These are phyloP conservation scores for Alternaria incomplexa DNA, from an alignment of 2,329 filamentous ascomycete species.

Conservation along the genomic window DNA sequence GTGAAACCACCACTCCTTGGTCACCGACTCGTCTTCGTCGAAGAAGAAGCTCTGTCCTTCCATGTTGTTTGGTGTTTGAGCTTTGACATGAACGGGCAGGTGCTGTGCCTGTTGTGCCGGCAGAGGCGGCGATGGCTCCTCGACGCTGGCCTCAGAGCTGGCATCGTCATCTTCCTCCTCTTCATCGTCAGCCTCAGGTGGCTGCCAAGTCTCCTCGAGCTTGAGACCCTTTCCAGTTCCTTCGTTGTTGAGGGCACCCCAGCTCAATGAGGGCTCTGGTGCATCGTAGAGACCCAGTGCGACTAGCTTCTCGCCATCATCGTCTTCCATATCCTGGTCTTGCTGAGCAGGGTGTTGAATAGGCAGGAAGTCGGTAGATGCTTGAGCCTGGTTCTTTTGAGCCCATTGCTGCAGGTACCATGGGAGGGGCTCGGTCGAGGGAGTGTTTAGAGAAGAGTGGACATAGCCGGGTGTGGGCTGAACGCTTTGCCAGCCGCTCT, in stretches of 20 bases:
- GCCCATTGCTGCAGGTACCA: constrained; percentile 49
- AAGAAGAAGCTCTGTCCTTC: constrained; percentile 52
- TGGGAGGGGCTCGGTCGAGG: constrained; percentile 38
- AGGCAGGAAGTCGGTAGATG: constrained; percentile 57
- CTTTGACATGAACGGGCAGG: constrained; percentile 36
- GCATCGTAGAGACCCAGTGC: constrained; percentile 82
- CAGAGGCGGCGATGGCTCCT: constrained; percentile 44
- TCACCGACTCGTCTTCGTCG: constrained; percentile 46
- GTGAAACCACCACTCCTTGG: constrained; percentile 52
- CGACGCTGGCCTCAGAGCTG: constrained; percentile 52
- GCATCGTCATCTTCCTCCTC: constrained; percentile 55
- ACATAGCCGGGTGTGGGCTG: constrained; percentile 32
- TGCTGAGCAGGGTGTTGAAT: constrained; percentile 56
- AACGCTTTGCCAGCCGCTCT: constrained; percentile 37
- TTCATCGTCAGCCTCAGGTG: constrained; percentile 57
- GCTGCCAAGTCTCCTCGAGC: constrained; percentile 80
- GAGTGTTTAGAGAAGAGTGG: constrained; percentile 40
- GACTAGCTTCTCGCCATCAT: constrained; percentile 73
- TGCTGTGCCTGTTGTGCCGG: constrained; percentile 28
- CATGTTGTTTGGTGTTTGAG: constrained; percentile 40
- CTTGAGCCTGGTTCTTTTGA: constrained; percentile 40
- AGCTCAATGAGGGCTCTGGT: constrained; percentile 67
- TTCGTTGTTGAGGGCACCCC: constrained; percentile 55
- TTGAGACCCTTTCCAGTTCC: constrained; percentile 75
- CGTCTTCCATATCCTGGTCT: constrained; percentile 60